phyloP scores from a whole-genome alignment of 345 rosid species.

The Arabis hirsuta region DNA sequence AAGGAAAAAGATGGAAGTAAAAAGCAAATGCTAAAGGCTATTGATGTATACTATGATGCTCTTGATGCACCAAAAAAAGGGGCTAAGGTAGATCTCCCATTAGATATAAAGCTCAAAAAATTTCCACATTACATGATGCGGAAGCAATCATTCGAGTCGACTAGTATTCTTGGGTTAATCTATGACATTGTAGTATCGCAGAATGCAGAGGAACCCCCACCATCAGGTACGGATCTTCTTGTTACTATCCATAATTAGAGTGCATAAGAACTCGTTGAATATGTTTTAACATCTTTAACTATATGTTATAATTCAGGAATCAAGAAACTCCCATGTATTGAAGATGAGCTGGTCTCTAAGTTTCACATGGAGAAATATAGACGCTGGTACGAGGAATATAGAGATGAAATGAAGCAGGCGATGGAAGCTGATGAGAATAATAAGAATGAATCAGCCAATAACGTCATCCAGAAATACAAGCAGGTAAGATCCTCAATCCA shows the following conservation, averaged over 20 bases:
- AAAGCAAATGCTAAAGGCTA: slow-evolving; percentile 47
- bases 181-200: slow-evolving; percentile 52
- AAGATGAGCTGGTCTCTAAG: slow-evolving; percentile 32
- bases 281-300: not conserved
- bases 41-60: slow-evolving; percentile 77
- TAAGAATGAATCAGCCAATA: slow-evolving; percentile 41
- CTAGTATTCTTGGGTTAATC: slow-evolving; percentile 67
- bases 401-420: slow-evolving; percentile 54
- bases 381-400: slow-evolving; percentile 48
- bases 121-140: slow-evolving; percentile 72
- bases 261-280: slow-evolving; percentile 4
- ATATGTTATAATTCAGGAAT: slow-evolving; percentile 48
- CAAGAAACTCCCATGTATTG: slow-evolving; percentile 57
- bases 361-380: slow-evolving; percentile 45
- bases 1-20: slow-evolving; percentile 50
- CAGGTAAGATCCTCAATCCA: slow-evolving; percentile 49
- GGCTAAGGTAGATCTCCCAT: slow-evolving; percentile 60
- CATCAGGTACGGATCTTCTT: slow-evolving; percentile 47
- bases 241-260: not conserved
- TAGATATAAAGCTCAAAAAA: slow-evolving; percentile 46
- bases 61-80: slow-evolving; percentile 75
- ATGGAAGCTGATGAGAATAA: not conserved
- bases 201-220: slow-evolving; percentile 37
- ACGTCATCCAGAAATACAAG: slow-evolving; percentile 53
- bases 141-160: slow-evolving; percentile 49